Conservation (phyloP, 2,329 filamentous ascomycete genomes). For the Sarocladiaceae sp. region DNA sequence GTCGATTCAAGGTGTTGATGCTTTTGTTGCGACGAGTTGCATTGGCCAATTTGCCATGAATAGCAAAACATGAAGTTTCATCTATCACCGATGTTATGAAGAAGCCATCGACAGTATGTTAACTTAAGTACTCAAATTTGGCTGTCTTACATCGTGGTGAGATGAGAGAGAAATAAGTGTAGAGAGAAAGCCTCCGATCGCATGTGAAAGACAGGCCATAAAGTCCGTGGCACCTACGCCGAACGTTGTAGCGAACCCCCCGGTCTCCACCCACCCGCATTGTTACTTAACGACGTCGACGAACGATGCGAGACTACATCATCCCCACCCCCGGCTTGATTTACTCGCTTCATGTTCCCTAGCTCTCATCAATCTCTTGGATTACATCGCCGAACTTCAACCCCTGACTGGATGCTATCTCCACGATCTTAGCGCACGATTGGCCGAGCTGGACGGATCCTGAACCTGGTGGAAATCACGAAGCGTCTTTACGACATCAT, state of each 20-base stretch:
- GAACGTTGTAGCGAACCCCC: not conserved
- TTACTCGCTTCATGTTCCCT: not conserved
- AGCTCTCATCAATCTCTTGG: too few relatives aligned
- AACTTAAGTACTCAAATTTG: too few relatives aligned
- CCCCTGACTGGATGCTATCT: not conserved
- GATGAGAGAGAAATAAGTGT: not conserved
- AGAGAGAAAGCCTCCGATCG: conserved; percentile 1
- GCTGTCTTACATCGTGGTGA: too few relatives aligned
- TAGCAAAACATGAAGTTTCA: too few relatives aligned
- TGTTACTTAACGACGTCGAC: too few relatives aligned
- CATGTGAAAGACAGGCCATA: not conserved
- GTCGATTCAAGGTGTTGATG: not conserved
- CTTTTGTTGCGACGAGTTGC: not conserved
- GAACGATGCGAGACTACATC: conserved; percentile 7
- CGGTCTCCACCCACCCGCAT: conserved; percentile 1
- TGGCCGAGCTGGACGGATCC: not conserved
- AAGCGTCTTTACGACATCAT: conserved; percentile 31
- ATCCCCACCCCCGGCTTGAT: conserved; percentile 6
- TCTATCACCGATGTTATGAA: too few relatives aligned
- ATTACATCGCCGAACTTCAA: too few relatives aligned
- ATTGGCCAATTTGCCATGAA: too few relatives aligned
- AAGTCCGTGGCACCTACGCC: not conserved
- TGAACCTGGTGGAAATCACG: not conserved
- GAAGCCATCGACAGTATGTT: too few relatives aligned
- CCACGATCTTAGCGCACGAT: not conserved